Base-by-base conservation (phyloP, 1,139 yeast species). In the Saccharomyces uvarum region DNA sequence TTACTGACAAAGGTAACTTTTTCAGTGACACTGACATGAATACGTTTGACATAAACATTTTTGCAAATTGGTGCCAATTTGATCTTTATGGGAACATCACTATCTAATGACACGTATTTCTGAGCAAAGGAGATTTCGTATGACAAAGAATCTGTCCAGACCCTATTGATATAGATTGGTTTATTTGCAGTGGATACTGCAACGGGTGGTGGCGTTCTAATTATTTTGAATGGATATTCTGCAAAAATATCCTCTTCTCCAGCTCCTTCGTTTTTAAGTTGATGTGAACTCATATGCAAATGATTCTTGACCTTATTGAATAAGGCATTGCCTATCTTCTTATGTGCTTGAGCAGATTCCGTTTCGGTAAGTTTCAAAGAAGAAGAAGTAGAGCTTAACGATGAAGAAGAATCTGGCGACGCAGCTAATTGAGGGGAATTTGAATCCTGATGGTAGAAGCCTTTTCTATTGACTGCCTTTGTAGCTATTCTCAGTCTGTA, bases 61-160 rank as follows among this genome's bases (percentile, higher is more conserved):
- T 86, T 85, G 3, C 82, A 83, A 56, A 88, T 66, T 0, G 97
- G 96, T 1, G 86, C 81, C 41, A 90, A 75, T 67, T 86, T 87
- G 59, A 90, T 78, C 62, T 84, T 84, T 28, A 83, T 70, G 5
- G 81, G 78, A 11, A 81, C 66, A 51, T 83, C 83, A 8, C 84
- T 78, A 2, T 91, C 91, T 53, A 90, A 74, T 0, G 91, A 77
- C 7, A 89, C 82, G 69, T 81, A 88, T 63, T 89, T 88, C 58
- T 80, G 80, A 0, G 95, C 95, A 56, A 89, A 79, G 0, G 90
- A 81, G 31, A 90, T 80, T 61, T 87, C 88, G 69, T 90, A 90
- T 55, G 85, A 87, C 49, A 90, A 73, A 0, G 95, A 72, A 58
- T 88, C 85, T 62, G 86, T 86, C 97, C 97, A 90, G 2, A 84